phyloP scores from a whole-genome alignment of 2,329 filamentous ascomycete species.

The Fusarium xylarioides region DNA sequence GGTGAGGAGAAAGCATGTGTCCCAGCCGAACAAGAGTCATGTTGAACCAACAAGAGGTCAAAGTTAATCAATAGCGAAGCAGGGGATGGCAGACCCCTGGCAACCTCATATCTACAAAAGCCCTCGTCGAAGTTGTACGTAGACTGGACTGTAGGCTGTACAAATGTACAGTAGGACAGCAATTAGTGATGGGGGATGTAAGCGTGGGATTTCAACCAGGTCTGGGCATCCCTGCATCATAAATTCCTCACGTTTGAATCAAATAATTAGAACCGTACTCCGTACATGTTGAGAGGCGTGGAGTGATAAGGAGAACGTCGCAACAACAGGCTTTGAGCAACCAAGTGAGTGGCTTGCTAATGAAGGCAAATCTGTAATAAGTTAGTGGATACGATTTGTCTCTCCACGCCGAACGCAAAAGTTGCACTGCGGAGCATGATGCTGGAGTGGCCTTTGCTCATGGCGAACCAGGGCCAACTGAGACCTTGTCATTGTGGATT shows the following conservation, averaged over 20 bases:
- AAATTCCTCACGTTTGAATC: slow-evolving; percentile 26
- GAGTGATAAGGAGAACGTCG: slow-evolving; percentile 7
- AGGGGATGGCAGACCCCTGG: slow-evolving; percentile 21
- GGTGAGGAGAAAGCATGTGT: slow-evolving; percentile 4
- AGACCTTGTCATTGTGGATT: slow-evolving; percentile 15
- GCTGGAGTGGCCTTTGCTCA: background rate
- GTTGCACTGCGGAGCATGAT: slow-evolving; percentile 13
- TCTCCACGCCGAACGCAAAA: slow-evolving; percentile 22
- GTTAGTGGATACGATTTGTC: slow-evolving; percentile 35
- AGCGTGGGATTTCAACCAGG: slow-evolving; percentile 23
- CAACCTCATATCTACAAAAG: slow-evolving; percentile 25
- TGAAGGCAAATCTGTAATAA: slow-evolving; percentile 23
- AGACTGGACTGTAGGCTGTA: background rate
- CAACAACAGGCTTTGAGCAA: slow-evolving; percentile 5
- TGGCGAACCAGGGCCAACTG: slow-evolving; percentile 2
- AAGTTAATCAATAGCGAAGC: slow-evolving; percentile 16
- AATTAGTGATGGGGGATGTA: slow-evolving; percentile 17
- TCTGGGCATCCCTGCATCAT: slow-evolving; percentile 29
- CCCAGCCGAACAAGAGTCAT: slow-evolving; percentile 1
- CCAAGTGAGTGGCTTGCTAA: slow-evolving; percentile 30
- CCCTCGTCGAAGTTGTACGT: slow-evolving; percentile 6
- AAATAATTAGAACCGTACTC: background rate
- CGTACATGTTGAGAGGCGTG: slow-evolving; percentile 16
- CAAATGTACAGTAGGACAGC: background rate
- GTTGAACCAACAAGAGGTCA: slow-evolving; percentile 1